Conservation (phyloP, 495 filamentous ascomycete genomes). For the Poronia punctata region DNA sequence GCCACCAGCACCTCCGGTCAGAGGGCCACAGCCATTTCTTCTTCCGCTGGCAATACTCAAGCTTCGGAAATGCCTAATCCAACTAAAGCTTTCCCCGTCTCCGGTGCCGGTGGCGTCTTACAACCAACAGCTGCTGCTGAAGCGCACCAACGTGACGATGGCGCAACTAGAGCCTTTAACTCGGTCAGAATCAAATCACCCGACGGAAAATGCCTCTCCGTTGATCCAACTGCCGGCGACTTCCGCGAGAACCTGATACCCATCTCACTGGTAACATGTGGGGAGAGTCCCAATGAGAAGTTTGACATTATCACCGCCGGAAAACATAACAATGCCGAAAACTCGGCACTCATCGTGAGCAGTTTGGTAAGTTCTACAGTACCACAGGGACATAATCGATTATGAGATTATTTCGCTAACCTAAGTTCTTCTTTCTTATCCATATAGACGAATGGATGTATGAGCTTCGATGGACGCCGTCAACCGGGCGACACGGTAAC, state of each 20-base stretch:
- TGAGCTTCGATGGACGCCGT: constrained; percentile 43
- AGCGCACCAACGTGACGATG: constrained; percentile 38
- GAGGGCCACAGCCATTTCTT: constrained; percentile 4
- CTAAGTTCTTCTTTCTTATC: constrained; percentile 6
- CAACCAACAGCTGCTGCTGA: constrained; percentile 43
- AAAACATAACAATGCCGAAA: constrained; percentile 37
- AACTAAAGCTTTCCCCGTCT: constrained; percentile 42
- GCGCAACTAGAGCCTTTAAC: constrained; percentile 41
- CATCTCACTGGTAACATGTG: constrained; percentile 37
- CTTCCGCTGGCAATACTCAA: constrained; percentile 2
- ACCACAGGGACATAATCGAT: neutral
- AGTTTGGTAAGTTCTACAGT: constrained; percentile 22
- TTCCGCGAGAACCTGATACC: constrained; percentile 52
- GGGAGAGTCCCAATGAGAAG: constrained; percentile 42
- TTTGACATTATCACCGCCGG: constrained; percentile 49
- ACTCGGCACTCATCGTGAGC: constrained; percentile 42
- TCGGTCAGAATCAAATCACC: constrained; percentile 39
- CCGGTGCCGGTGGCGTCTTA: constrained; percentile 41
- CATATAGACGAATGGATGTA: constrained; percentile 40
- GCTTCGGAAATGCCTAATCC: constrained; percentile 33
- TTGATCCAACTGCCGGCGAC: constrained; percentile 48
- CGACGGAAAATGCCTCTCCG: constrained; percentile 44
- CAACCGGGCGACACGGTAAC: constrained; percentile 39
- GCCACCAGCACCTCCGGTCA: constrained; percentile 4
- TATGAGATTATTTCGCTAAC: neutral